phyloP scores from a whole-genome alignment of 2,329 filamentous ascomycete genomes.

The Malbranchea cinnamomea region DNA sequence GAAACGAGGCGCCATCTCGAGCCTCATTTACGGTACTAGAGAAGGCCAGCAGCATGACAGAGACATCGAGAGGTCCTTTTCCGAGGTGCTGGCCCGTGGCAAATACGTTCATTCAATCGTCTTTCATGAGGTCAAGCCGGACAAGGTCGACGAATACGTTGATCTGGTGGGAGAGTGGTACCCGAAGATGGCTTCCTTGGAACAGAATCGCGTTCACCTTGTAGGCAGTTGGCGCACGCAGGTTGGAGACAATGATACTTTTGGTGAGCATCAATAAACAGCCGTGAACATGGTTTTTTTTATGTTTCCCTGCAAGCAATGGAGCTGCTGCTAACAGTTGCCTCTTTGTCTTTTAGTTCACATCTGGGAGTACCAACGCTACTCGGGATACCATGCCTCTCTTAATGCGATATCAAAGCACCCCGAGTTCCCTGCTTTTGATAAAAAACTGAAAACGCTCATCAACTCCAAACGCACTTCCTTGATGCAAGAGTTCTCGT shows the following conservation, averaged over 20 bases:
- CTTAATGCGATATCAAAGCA: constrained; percentile 70
- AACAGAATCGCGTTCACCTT: constrained; percentile 86
- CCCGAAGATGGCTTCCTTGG: constrained; percentile 66
- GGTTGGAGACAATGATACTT: constrained; percentile 92
- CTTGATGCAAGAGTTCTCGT: constrained; percentile 98
- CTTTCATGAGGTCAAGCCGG: constrained; percentile 87
- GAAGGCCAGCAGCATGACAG: constrained; percentile 88
- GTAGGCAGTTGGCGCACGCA: constrained; percentile 98
- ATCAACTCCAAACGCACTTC: constrained; percentile 76
- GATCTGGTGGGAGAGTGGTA: constrained; percentile 85
- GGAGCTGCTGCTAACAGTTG: constrained; percentile 16
- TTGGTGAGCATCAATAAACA: constrained; percentile 46
- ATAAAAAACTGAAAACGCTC: constrained; percentile 68
- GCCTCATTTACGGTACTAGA: constrained; percentile 91
- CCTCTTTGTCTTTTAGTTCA: constrained; percentile 55
- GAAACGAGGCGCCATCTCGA: constrained; percentile 62
- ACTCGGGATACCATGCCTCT: constrained; percentile 88
- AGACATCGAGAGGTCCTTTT: constrained; percentile 92
- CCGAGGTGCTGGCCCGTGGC: constrained; percentile 80
- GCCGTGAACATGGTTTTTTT: not conserved
- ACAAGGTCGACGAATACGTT: constrained; percentile 90
- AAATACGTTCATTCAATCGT: constrained; percentile 99
- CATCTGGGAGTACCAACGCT: constrained; percentile 99
- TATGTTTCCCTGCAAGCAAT: constrained; percentile 2
- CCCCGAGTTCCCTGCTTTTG: constrained; percentile 71